phyloP scores from a whole-genome alignment of 2,329 filamentous ascomycete species.

The Fusarium sp. region DNA sequence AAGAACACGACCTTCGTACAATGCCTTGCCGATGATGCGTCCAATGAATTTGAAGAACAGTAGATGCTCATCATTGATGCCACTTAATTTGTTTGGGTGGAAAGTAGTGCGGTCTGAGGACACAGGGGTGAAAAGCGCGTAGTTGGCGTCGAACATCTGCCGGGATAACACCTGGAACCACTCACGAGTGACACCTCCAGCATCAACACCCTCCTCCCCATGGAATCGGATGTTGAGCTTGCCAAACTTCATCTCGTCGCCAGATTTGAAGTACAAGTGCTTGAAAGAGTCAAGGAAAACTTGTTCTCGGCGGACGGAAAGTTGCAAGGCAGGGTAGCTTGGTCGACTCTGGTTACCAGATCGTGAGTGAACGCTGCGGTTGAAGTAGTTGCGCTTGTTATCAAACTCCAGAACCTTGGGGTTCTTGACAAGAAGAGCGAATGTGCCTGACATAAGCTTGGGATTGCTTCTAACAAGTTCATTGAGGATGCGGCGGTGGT shows the following conservation, averaged over 20 bases:
- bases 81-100: conserved; percentile 95
- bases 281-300: conserved; percentile 99
- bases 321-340: conserved; percentile 77
- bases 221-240: conserved; percentile 98
- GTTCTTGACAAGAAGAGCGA: conserved; percentile 95
- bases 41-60: conserved; percentile 99
- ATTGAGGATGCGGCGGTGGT: conserved; percentile 96
- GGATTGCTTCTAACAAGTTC: conserved; percentile 97
- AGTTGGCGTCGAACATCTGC: conserved; percentile 99
- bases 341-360: conserved; percentile 77
- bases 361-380: conserved; percentile 82
- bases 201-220: conserved; percentile 96
- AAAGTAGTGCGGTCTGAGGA: conserved; percentile 98
- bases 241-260: conserved; percentile 98
- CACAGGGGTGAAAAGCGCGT: conserved; percentile 94
- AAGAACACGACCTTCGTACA: conserved; percentile 94
- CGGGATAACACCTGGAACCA: conserved; percentile 98
- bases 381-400: conserved; percentile 99
- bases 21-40: conserved; percentile 95
- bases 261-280: conserved; percentile 95
- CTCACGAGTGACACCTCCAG: conserved; percentile 95
- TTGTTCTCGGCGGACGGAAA: conserved; percentile 90
- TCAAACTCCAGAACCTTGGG: conserved; percentile 99
- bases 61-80: conserved; percentile 93
- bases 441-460: conserved; percentile 98